Percentiles rank a stretch among this genome's conserved stretches.
Conservation (phyloP, 371 early-diverging fungal genomes). For the Basidiobolus heterosporus region DNA sequence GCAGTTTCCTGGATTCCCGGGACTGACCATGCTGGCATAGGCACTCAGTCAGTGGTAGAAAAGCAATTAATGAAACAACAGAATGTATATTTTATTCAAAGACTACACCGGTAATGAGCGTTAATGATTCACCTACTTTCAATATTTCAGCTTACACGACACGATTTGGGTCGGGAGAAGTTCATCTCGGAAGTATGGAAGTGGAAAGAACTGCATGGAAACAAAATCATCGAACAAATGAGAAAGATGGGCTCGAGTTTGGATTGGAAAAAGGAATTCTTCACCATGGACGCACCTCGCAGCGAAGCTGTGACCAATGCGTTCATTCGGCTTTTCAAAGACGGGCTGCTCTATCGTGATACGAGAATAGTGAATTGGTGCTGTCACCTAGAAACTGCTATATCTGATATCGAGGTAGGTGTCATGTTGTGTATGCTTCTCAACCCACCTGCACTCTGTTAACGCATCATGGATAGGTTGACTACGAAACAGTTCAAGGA, state of each 20-base stretch:
- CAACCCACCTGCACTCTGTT: background rate
- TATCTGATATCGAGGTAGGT: conserved; percentile 82
- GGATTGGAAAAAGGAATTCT: conserved; percentile 70
- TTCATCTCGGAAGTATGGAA: conserved; percentile 77
- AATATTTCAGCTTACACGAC: conserved; percentile 18
- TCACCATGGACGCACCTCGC: conserved; percentile 79
- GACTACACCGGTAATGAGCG: background rate
- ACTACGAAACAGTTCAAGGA: conserved; percentile 44
- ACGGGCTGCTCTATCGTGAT: conserved; percentile 83
- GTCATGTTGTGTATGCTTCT: background rate
- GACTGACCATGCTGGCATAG: conserved; percentile 96
- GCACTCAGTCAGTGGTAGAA: conserved; percentile 91
- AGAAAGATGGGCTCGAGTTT: conserved; percentile 60
- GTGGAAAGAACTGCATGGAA: conserved; percentile 60
- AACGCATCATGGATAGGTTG: conserved; percentile 21
- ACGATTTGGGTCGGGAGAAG: conserved; percentile 57
- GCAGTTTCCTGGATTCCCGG: conserved; percentile 83
- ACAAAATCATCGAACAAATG: conserved; percentile 37
- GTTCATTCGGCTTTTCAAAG: conserved; percentile 69
- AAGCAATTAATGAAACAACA: conserved; percentile 58
- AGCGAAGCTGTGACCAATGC: conserved; percentile 70
- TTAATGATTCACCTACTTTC: background rate
- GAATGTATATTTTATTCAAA: conserved; percentile 6
- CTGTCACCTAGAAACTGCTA: conserved; percentile 76
- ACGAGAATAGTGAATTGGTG: conserved; percentile 91